These are phyloP conservation scores for Phoenix dactylifera DNA, from an alignment of 176 grass and related monocot genomes.

Conservation along the genomic window DNA sequence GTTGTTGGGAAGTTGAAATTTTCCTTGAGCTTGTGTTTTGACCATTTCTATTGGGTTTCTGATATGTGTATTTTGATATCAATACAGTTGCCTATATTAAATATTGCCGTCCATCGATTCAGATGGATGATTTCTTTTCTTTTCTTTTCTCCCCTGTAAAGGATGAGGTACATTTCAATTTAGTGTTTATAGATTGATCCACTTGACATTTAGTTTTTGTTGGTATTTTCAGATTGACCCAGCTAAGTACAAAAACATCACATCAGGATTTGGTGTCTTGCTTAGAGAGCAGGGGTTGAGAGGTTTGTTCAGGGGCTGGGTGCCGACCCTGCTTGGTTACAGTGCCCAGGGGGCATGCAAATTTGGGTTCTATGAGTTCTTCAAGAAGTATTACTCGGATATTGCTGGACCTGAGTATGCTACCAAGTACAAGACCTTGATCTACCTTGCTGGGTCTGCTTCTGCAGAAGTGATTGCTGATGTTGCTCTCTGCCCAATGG, in stretches of 20 bases:
- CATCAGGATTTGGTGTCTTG: conserved; percentile 81
- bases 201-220: not conserved
- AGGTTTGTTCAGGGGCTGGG: conserved; percentile 92
- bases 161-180: no score
- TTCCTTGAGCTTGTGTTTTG: no score
- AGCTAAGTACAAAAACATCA: conserved; percentile 77
- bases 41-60: no score
- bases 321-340: conserved; percentile 90
- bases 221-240: conserved; percentile 58
- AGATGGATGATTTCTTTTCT: no score
- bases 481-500: conserved; percentile 83
- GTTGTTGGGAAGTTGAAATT: no score
- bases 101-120: no score
- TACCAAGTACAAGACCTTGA: conserved; percentile 89
- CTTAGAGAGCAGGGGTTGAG: conserved; percentile 77
- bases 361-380: conserved; percentile 96
- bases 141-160: no score
- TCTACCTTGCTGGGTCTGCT: conserved; percentile 94
- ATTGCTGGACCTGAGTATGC: conserved; percentile 88
- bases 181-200: no score
- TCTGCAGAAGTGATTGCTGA: conserved; percentile 99
- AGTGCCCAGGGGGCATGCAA: conserved; percentile 98
- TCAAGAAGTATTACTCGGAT: conserved; percentile 99
- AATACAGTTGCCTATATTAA: no score
- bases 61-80: no score